Conservation (phyloP, 805 yeast genomes). For the Nakazawaea holstii region DNA sequence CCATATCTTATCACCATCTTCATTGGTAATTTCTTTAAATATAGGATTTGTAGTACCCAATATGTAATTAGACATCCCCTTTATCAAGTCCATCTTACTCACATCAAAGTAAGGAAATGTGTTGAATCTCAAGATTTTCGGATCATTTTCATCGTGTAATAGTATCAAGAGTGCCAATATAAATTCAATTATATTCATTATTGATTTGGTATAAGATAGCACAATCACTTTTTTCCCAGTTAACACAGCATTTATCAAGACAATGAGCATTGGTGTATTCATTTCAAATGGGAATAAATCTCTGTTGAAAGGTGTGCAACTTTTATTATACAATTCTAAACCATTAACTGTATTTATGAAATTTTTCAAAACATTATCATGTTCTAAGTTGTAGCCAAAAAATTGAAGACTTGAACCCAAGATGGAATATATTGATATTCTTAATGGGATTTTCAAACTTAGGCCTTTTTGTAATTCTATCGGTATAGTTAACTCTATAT, state of each 20-base stretch:
- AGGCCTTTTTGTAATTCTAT: background rate
- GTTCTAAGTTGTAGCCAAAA: constrained; percentile 27
- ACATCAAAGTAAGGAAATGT: constrained; percentile 58
- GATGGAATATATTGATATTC: constrained; percentile 22
- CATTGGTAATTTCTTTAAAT: constrained; percentile 39
- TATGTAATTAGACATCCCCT: constrained; percentile 35
- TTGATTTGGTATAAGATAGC: constrained; percentile 35
- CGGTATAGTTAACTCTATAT: background rate
- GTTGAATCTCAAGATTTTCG: constrained; percentile 14
- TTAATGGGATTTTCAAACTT: constrained; percentile 19
- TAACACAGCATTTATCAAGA: constrained; percentile 41
- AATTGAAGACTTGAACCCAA: constrained; percentile 18
- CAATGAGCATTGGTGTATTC: constrained; percentile 37
- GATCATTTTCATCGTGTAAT: background rate
- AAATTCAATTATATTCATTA: constrained; percentile 42
- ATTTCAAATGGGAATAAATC: constrained; percentile 12
- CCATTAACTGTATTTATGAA: constrained; percentile 19
- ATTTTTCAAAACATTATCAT: constrained; percentile 19
- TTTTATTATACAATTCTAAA: background rate
- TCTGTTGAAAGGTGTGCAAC: background rate
- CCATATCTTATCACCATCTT: constrained; percentile 35
- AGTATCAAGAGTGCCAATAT: constrained; percentile 34
- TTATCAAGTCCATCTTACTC: constrained; percentile 46
- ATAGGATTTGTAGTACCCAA: constrained; percentile 69
- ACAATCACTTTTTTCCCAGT: constrained; percentile 39